phyloP scores from a whole-genome alignment of 441 rosid genomes.

The Melastoma candidum region DNA sequence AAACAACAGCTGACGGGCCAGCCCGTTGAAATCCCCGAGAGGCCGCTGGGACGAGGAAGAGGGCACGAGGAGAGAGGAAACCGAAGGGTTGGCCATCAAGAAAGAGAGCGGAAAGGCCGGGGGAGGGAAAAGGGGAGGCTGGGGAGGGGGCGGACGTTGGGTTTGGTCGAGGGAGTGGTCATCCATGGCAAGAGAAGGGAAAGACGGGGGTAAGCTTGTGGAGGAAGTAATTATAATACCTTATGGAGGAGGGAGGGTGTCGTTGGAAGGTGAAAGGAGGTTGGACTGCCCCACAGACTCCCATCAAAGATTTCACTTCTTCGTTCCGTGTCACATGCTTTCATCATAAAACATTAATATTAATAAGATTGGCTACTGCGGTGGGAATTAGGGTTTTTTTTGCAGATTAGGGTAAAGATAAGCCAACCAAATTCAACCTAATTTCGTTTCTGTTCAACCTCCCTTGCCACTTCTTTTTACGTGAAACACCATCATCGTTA shows the following conservation, averaged over 20 bases:
- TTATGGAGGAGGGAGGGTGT: conserved; percentile 3
- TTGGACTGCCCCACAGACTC: conserved; percentile 33
- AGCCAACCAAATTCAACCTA: too few species aligned
- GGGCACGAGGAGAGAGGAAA: conserved; percentile 8
- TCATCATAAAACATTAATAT: too few species aligned
- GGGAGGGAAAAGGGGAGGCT: conserved; percentile 20
- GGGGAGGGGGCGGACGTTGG: not conserved
- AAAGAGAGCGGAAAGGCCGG: conserved; percentile 17
- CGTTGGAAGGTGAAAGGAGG: conserved; percentile 31
- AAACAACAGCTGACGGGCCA: not conserved
- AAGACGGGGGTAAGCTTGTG: conserved; percentile 19
- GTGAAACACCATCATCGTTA: too few species aligned
- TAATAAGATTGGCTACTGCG: too few species aligned
- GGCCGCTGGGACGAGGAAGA: conserved; percentile 13
- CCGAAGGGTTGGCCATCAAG: not conserved
- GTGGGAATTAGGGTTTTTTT: too few species aligned
- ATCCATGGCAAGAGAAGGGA: conserved; percentile 7
- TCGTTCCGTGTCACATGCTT: too few species aligned
- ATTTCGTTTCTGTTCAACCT: too few species aligned
- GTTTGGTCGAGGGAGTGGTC: conserved; percentile 6
- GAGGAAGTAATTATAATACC: conserved; percentile 7
- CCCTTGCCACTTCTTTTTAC: too few species aligned
- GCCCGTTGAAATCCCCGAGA: not conserved
- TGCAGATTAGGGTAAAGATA: too few species aligned
- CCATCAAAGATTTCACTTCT: too few species aligned